A percentile compares a stretch with the other conserved stretches of the same genome.
Evolutionary conservation across 1,284 basidiomycete species (phyloP).

Genomic region (Rhodotorula mucilaginosa): DNA sequence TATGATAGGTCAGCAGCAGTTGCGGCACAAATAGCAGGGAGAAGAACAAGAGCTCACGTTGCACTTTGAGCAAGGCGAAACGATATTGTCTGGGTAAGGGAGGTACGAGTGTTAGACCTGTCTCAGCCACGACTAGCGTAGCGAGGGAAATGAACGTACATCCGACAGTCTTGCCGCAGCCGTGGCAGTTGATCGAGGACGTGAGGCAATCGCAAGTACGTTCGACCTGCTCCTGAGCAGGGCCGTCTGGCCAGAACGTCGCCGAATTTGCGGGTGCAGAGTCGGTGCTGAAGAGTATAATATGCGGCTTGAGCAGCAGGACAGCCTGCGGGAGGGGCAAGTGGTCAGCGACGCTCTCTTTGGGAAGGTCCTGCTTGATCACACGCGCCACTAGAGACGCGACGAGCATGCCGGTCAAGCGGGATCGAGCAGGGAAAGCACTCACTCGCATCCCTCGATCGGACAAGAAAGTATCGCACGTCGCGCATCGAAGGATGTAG

Average conservation of each 20-base stretch:
- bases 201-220: conserved; percentile 68
- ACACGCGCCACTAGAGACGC: not conserved
- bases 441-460: conserved; percentile 79
- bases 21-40: not conserved
- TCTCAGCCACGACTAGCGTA: not conserved
- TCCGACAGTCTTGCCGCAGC: conserved; percentile 70
- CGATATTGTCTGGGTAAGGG: conserved; percentile 47
- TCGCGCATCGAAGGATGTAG: conserved; percentile 73
- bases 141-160: conserved; percentile 73
- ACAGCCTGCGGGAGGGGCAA: conserved; percentile 60
- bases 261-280: conserved; percentile 73
- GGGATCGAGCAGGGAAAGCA: conserved; percentile 15
- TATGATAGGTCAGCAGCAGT: conserved; percentile 44
- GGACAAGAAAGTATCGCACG: conserved; percentile 69
- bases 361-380: not conserved
- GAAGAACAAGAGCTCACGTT: conserved; percentile 51
- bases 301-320: conserved; percentile 72
- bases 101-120: conserved; percentile 38
- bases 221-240: conserved; percentile 53
- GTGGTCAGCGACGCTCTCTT: not conserved
- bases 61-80: conserved; percentile 60
- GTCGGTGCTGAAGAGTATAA: conserved; percentile 79
- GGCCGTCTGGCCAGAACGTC: conserved; percentile 46
- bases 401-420: no score
- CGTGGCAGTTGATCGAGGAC: conserved; percentile 74